Conservation (phyloP, 257 asterid species). For the Petunia secreta region DNA sequence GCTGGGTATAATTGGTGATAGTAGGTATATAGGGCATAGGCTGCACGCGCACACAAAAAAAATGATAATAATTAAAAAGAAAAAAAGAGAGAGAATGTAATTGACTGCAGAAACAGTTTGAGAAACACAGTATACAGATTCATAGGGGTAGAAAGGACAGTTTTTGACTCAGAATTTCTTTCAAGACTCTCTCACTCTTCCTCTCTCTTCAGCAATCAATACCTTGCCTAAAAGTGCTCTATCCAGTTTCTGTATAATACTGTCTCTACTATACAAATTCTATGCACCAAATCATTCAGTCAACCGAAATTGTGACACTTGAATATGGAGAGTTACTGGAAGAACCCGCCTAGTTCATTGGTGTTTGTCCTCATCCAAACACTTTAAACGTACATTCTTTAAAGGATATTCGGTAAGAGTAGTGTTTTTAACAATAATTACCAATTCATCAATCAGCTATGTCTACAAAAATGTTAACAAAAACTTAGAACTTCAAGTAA, state of each 20-base stretch:
- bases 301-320: background rate
- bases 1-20: conserved; percentile 90
- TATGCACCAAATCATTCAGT: background rate
- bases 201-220: conserved; percentile 18
- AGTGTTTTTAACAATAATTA: background rate
- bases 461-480: background rate
- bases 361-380: background rate
- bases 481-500: background rate
- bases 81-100: background rate
- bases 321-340: background rate
- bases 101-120: background rate
- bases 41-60: conserved; percentile 50
- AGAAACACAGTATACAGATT: conserved; percentile 3
- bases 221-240: conserved; percentile 12
- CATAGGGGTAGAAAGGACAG: background rate
- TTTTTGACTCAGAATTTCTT: conserved; percentile 13
- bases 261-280: conserved; percentile 10
- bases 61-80: background rate
- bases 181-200: background rate
- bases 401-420: background rate
- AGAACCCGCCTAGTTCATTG: no score
- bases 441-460: background rate
- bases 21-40: conserved; percentile 77
- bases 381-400: background rate
- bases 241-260: background rate